phyloP scores from a whole-genome alignment of 2,329 filamentous ascomycete genomes.

The Diplodia scrobiculata region DNA sequence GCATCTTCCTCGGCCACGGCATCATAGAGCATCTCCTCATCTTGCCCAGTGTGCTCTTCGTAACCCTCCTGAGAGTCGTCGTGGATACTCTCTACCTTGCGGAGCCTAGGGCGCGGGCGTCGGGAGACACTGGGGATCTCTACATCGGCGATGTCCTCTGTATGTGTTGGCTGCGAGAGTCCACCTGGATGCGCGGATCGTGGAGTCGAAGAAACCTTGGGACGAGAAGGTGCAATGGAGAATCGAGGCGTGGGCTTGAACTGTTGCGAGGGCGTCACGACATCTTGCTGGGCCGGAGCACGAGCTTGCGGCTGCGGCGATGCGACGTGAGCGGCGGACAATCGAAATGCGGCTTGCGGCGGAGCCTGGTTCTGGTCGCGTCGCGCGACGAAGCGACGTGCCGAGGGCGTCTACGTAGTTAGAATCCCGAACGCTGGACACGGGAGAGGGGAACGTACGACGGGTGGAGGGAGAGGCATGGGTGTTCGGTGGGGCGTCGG shows the following conservation, averaged over 20 bases:
- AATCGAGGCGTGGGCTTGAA: slow-evolving; percentile 42
- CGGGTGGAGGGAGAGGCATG: slow-evolving; percentile 23
- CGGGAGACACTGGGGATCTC: slow-evolving; percentile 1
- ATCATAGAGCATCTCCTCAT: slow-evolving; percentile 39
- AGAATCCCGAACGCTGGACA: not conserved
- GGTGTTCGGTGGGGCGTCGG: slow-evolving; percentile 18
- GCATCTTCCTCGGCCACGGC: not conserved
- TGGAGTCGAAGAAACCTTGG: not conserved
- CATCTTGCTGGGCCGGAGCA: not conserved
- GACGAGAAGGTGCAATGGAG: slow-evolving; percentile 33
- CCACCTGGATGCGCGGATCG: slow-evolving; percentile 21
- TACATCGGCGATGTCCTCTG: not conserved
- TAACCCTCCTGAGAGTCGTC: slow-evolving; percentile 34
- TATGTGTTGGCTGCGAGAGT: not conserved
- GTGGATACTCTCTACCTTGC: slow-evolving; percentile 43
- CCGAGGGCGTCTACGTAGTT: slow-evolving; percentile 5
- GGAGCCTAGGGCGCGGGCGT: slow-evolving; percentile 33
- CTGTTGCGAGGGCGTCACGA: slow-evolving; percentile 29
- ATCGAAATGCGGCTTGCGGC: not conserved
- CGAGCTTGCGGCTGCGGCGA: not conserved
- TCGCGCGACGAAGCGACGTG: slow-evolving; percentile 3
- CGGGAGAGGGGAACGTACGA: not conserved
- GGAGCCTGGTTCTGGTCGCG: not conserved
- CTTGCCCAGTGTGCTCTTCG: slow-evolving; percentile 29
- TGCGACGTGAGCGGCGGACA: not conserved